These are phyloP conservation scores for Akanthomyces lecanii DNA, from an alignment of 2,329 filamentous ascomycete species.

Conservation along the genomic window DNA sequence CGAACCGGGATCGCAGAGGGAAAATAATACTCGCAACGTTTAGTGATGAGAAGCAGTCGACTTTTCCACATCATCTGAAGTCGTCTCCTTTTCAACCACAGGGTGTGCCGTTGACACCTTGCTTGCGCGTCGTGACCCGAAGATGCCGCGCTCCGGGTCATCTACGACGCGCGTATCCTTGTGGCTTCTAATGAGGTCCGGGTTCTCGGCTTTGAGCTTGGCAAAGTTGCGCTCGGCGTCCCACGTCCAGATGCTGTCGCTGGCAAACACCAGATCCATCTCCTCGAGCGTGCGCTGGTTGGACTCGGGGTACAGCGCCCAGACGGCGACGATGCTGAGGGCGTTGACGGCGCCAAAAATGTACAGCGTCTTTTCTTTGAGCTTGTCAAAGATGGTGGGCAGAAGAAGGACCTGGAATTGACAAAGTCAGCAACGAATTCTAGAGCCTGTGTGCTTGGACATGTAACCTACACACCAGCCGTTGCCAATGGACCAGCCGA, in stretches of 20 bases:
- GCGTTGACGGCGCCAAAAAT: constrained; percentile 68
- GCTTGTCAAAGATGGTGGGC: constrained; percentile 57
- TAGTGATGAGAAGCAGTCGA: not conserved
- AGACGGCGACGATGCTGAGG: constrained; percentile 64
- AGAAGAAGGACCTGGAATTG: constrained; percentile 39
- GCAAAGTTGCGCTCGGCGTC: constrained; percentile 63
- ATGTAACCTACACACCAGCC: constrained; percentile 46
- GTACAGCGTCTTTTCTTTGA: constrained; percentile 68
- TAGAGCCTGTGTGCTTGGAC: not conserved
- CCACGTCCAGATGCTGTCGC: constrained; percentile 65
- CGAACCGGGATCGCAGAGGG: not conserved
- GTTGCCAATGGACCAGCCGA: constrained; percentile 73
- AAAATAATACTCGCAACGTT: not conserved
- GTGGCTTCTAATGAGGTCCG: constrained; percentile 34
- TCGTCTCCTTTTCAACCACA: not conserved
- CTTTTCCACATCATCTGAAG: constrained; percentile 1
- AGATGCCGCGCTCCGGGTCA: constrained; percentile 23
- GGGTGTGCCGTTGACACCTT: not conserved
- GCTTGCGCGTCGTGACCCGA: constrained; percentile 14
- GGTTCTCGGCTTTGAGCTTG: constrained; percentile 57
- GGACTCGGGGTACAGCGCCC: constrained; percentile 70
- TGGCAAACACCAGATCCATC: constrained; percentile 69
- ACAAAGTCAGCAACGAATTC: not conserved
- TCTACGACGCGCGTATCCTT: constrained; percentile 14
- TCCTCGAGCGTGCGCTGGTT: constrained; percentile 71